Conservation (phyloP, 331 rosid species). For the Quercus phellos region DNA sequence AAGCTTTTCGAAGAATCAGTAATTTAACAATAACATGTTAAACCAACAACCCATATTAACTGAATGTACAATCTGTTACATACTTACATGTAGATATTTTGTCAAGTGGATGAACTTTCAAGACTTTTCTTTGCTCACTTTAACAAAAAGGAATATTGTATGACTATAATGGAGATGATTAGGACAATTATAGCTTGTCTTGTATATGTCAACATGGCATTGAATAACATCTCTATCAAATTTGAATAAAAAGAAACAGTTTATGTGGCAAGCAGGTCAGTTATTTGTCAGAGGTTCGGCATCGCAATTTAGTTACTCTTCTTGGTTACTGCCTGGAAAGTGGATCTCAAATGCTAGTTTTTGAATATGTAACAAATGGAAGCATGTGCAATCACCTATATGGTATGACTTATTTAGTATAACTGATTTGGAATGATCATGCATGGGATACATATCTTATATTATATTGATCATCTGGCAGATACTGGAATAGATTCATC, state of each 20-base stretch:
- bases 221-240: not conserved
- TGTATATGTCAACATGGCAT: not conserved
- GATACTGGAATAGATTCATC: constrained; percentile 23
- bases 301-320: constrained; percentile 36
- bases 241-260: not conserved
- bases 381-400: constrained; percentile 39
- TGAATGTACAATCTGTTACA: not conserved
- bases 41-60: not conserved
- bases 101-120: not conserved
- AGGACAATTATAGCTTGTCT: not conserved
- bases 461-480: constrained; percentile 6
- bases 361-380: constrained; percentile 42
- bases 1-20: too few species aligned
- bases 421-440: not conserved
- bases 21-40: not conserved
- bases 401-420: constrained; percentile 20
- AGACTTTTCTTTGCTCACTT: not conserved
- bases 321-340: constrained; percentile 50
- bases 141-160: not conserved
- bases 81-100: not conserved
- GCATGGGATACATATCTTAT: not conserved
- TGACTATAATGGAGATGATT: not conserved
- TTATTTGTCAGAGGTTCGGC: constrained; percentile 38
- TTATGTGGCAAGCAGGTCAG: constrained; percentile 29
- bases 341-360: constrained; percentile 43